These are phyloP conservation scores for Phaffia rhodozyma DNA, from an alignment of 1,284 basidiomycete species.

Conservation along the genomic window DNA sequence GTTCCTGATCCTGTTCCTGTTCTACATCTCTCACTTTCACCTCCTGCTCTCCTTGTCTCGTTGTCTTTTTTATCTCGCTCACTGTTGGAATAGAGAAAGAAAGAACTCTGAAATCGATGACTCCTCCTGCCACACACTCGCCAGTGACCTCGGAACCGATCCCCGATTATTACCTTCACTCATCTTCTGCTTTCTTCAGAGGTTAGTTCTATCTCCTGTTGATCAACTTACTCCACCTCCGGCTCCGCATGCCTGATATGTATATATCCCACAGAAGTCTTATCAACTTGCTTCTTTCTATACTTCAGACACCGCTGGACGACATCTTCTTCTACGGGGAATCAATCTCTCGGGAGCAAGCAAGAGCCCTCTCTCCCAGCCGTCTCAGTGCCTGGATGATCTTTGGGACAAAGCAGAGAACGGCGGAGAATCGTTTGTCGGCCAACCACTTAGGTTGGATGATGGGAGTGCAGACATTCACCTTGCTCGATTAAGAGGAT, in stretches of 20 bases:
- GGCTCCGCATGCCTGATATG: conserved; percentile 4
- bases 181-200: conserved; percentile 12
- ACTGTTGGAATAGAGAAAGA: too few species aligned
- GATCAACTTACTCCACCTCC: background rate
- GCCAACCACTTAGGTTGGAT: conserved; percentile 59
- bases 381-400: conserved; percentile 54
- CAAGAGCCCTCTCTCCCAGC: conserved; percentile 65
- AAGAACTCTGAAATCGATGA: conserved; percentile 21
- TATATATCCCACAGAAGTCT: conserved; percentile 20
- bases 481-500: conserved; percentile 66
- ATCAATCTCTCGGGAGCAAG: conserved; percentile 83
- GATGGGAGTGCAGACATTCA: conserved; percentile 49
- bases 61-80: too few species aligned
- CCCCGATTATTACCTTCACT: conserved; percentile 38
- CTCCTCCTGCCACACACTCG: conserved; percentile 40
- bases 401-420: conserved; percentile 79
- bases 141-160: conserved; percentile 54
- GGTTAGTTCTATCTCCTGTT: conserved; percentile 1
- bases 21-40: too few species aligned
- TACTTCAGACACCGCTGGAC: conserved; percentile 68
- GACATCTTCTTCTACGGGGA: conserved; percentile 75
- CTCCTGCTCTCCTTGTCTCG: too few species aligned
- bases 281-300: conserved; percentile 27
- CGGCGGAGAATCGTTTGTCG: conserved; percentile 60
- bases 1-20: too few species aligned